These are phyloP conservation scores for Ephemerocybe angulata DNA, from an alignment of 768 basidiomycete species.

Conservation along the genomic window DNA sequence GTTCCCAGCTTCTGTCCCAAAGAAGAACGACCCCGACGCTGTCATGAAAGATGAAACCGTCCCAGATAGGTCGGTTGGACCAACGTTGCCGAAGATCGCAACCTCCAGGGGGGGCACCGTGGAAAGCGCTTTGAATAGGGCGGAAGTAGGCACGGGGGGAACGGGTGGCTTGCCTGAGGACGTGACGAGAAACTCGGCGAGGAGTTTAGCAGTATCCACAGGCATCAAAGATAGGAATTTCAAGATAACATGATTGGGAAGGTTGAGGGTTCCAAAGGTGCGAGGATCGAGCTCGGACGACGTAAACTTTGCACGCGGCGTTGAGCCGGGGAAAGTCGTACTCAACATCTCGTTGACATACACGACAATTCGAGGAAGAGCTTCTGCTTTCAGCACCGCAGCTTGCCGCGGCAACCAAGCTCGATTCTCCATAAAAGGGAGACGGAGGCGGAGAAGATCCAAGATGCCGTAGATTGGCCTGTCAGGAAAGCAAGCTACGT, in stretches of 20 bases:
- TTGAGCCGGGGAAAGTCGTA: slow-evolving; percentile 35
- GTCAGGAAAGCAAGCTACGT: slow-evolving; percentile 49
- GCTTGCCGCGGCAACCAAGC: slow-evolving; percentile 46
- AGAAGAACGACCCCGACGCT: slow-evolving; percentile 50
- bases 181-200: slow-evolving; percentile 47
- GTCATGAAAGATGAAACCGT: slow-evolving; percentile 50
- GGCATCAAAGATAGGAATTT: slow-evolving; percentile 53
- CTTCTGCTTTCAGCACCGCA: slow-evolving; percentile 42
- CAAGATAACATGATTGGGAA: slow-evolving; percentile 55
- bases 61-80: slow-evolving; percentile 43
- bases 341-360: slow-evolving; percentile 50
- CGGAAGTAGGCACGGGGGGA: slow-evolving; percentile 39
- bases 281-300: slow-evolving; percentile 41
- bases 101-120: slow-evolving; percentile 55
- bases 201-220: slow-evolving; percentile 39
- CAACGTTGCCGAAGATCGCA: slow-evolving; percentile 58
- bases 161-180: slow-evolving; percentile 26
- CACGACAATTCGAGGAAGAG: slow-evolving; percentile 46
- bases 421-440: slow-evolving; percentile 50
- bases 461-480: slow-evolving; percentile 64
- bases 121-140: slow-evolving; percentile 38
- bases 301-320: slow-evolving; percentile 26
- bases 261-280: slow-evolving; percentile 51
- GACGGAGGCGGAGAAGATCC: slow-evolving; percentile 51
- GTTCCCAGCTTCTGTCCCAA: slow-evolving; percentile 50